Evolutionary conservation across 495 filamentous ascomycete genomes (phyloP), one percentile per base, ranked within the genome.

Genomic region (Hypoxylon perforatum): DNA sequence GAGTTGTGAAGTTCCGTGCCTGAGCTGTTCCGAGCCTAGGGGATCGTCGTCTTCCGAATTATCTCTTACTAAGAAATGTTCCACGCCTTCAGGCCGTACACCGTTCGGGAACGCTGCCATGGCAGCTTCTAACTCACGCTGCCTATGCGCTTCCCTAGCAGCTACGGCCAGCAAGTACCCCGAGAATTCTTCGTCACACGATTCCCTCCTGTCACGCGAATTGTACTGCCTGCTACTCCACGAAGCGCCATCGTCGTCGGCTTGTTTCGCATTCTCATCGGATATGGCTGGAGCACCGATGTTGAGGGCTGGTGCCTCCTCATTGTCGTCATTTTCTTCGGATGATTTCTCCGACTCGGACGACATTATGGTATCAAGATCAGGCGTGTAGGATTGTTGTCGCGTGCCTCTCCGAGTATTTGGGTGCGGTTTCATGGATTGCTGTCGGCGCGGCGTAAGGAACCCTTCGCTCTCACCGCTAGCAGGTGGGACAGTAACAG

Each of bases 101-200:
- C 75, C 73, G 75, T 83, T 83, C 61, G 81, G 79, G 64, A 82
- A 83, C 35, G 80, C 80, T 46, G 79, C 78, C 75, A 83, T 76
- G 67, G 78, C 80, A 53, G 77, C 70, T 73, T 84, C 77, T 41
- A 81, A 73, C 54, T 84, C 71, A 65, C 71, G 68, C 72, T 94
- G 88, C 73, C 87, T 87, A 73, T 94, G 88, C 12, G 91, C 91
- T 59, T 91, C 89, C 51, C 84, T 85, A 38, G 90, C 90, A 18
- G 92, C 91, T 51, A 96, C 78, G 18, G 89, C 86, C 15, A 94
- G 83, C 39, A 96, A 76, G 66, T 92, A 93, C 11, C 88, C 88
- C 44, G 88, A 88, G 58, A 91, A 88, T 60, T 85, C 81, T 35
- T 88, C 88, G 75, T 94, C 88, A 50, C 87, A 88, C 49, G 82